Conservation (phyloP, 352 stramenopile species). For the Nothophytophthora sp. region DNA sequence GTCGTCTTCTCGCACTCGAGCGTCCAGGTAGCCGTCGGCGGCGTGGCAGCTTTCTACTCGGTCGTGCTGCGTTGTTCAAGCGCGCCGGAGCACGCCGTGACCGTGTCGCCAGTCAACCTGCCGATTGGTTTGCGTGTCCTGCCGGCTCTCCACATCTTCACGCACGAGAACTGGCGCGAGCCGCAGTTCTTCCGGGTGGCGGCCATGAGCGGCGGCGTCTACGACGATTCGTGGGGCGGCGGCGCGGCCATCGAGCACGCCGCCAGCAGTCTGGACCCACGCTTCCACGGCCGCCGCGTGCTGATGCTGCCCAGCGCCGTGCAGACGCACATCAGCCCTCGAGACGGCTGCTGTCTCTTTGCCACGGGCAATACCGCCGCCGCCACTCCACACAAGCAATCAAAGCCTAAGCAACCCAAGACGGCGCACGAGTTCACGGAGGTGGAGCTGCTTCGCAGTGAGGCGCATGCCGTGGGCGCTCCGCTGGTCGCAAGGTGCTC, state of each 20-base stretch:
- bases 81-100: constrained; percentile 43
- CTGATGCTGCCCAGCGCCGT: constrained; percentile 40
- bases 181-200: constrained; percentile 57
- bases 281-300: constrained; percentile 37
- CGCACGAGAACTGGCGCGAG: constrained; percentile 39
- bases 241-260: constrained; percentile 43
- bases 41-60: constrained; percentile 56
- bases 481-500: constrained; percentile 37
- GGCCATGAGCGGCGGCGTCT: constrained; percentile 24
- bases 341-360: constrained; percentile 46
- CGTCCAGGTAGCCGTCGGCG: constrained; percentile 44
- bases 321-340: constrained; percentile 43
- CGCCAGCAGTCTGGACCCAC: constrained; percentile 27
- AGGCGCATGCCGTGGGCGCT: constrained; percentile 10
- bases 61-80: constrained; percentile 38
- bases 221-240: constrained; percentile 26
- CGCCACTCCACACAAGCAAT: constrained; percentile 1
- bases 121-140: constrained; percentile 51
- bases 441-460: constrained; percentile 26
- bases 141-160: constrained; percentile 52
- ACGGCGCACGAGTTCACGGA: constrained; percentile 42
- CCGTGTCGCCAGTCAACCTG: constrained; percentile 45
- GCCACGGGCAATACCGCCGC: constrained; percentile 29
- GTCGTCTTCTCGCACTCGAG: constrained; percentile 36
- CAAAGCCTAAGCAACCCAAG: constrained; percentile 10